Percentiles rank a stretch among this genome's conserved stretches.
phyloP scores from a whole-genome alignment of 2,329 filamentous ascomycete species.

The Colletotrichum karsti region DNA sequence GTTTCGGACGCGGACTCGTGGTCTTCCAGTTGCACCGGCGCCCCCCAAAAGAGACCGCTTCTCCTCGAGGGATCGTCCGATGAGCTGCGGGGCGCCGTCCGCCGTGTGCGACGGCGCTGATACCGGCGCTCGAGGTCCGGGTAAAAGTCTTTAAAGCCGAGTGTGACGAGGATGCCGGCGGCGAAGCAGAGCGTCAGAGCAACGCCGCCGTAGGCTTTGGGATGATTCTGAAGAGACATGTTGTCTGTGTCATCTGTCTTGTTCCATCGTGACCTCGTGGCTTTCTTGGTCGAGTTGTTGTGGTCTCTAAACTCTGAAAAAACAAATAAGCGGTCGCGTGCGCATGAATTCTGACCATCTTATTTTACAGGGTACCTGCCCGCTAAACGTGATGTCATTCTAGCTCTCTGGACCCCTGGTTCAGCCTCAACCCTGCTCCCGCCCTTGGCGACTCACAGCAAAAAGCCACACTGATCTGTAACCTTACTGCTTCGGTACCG shows the following conservation, averaged over 20 bases:
- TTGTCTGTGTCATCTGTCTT: constrained; percentile 26
- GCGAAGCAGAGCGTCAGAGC: constrained; percentile 78
- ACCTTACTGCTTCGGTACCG: background rate
- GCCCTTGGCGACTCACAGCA: background rate
- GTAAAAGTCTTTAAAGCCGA: constrained; percentile 83
- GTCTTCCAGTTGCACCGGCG: constrained; percentile 64
- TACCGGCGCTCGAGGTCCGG: constrained; percentile 76
- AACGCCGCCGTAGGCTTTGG: constrained; percentile 69
- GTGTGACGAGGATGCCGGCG: constrained; percentile 78
- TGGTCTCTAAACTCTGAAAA: constrained; percentile 1
- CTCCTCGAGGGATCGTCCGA: constrained; percentile 39
- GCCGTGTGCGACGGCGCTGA: constrained; percentile 50
- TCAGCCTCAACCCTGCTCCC: constrained; percentile 8
- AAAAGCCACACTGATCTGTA: background rate
- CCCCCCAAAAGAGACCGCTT: constrained; percentile 55
- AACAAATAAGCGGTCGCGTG: background rate
- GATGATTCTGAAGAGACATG: constrained; percentile 70
- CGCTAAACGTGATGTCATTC: constrained; percentile 26
- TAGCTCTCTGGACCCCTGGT: constrained; percentile 10
- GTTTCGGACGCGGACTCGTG: constrained; percentile 50
- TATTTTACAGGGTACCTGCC: constrained; percentile 17
- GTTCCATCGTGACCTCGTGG: constrained; percentile 13
- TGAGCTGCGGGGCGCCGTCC: constrained; percentile 4
- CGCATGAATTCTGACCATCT: constrained; percentile 10
- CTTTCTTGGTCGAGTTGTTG: background rate